Evolutionary conservation across 331 rosid genomes (phyloP), one percentile per base, ranked within the genome.

Genomic region (Prunus yedoensis): DNA sequence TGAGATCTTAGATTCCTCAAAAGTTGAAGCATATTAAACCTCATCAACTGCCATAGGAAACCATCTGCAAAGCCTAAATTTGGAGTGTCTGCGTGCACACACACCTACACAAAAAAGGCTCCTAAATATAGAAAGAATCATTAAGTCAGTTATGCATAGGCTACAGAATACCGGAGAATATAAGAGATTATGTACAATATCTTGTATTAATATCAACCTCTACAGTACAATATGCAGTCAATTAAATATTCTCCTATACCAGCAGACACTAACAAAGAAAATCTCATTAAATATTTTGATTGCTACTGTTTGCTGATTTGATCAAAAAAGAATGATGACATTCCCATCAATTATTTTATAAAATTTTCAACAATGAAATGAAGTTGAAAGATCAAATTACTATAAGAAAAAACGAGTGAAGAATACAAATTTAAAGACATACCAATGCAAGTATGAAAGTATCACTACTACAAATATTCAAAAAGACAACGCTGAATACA

Each of bases 381-480:
- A 71, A 52, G 16, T 63, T 78, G 52, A 28, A 71, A 45, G 18
- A 15, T 35, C 45, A 60, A 70, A 14, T 50, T 38, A 21, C 5
- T 41, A 49, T 11, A 23, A n/a, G 27, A 66, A 59, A 30, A 47
- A 56, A 63, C 0, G 0, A 12, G 45, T 71, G 69, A 18, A 67
- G 61, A 47, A 62, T 27, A 80, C 56, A 75, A 62, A 67, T 66
- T 38, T 14, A 69, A 41, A 60, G 76, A 74, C 93, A 47, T 88
- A 90, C 99, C 97, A 71, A 94, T 92, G 69, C 99, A 97, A 94
- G 73, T 94, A 92, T 45, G 97, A 90, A 76, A 90, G 83, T 75
- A 89, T n/a, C n/a, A n/a, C n/a, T n/a, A n/a, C n/a, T n/a, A n/a
- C n/a, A n/a, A n/a, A n/a, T n/a, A n/a, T n/a, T n/a, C n/a, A n/a